phyloP scores from a whole-genome alignment of 1,284 basidiomycete species.

The Leucoagaricus sp. region DNA sequence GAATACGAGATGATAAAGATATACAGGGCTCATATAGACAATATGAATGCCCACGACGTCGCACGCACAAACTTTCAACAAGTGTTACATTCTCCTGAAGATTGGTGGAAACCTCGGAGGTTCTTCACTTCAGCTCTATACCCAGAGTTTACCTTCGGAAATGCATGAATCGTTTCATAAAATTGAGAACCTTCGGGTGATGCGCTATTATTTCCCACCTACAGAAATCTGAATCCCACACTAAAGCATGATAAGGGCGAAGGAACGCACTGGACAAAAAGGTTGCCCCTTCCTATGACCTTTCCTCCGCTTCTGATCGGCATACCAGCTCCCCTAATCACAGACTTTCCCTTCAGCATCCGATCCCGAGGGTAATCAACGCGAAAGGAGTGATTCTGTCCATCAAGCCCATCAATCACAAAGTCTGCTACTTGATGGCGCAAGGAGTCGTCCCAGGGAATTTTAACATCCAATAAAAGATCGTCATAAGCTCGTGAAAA shows the following conservation, averaged over 20 bases:
- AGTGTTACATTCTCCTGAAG: no score
- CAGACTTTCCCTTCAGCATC: slow-evolving; percentile 62
- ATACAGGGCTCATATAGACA: no score
- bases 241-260: slow-evolving; percentile 12
- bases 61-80: no score
- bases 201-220: slow-evolving; percentile 40
- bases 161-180: slow-evolving; percentile 29
- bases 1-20: no score
- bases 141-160: slow-evolving; percentile 18
- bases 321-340: slow-evolving; percentile 79
- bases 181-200: slow-evolving; percentile 28
- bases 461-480: slow-evolving; percentile 63
- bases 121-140: not conserved
- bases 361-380: slow-evolving; percentile 69
- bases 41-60: no score
- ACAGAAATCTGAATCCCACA: slow-evolving; percentile 2
- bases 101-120: no score
- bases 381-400: slow-evolving; percentile 58
- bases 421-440: slow-evolving; percentile 47
- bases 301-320: slow-evolving; percentile 70
- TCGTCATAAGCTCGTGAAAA: slow-evolving; percentile 78
- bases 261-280: slow-evolving; percentile 67
- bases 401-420: slow-evolving; percentile 71
- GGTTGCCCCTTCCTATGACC: slow-evolving; percentile 71
- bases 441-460: slow-evolving; percentile 74